These are phyloP conservation scores for Diaporthe velutina DNA, from an alignment of 2,329 filamentous ascomycete genomes.

Conservation along the genomic window DNA sequence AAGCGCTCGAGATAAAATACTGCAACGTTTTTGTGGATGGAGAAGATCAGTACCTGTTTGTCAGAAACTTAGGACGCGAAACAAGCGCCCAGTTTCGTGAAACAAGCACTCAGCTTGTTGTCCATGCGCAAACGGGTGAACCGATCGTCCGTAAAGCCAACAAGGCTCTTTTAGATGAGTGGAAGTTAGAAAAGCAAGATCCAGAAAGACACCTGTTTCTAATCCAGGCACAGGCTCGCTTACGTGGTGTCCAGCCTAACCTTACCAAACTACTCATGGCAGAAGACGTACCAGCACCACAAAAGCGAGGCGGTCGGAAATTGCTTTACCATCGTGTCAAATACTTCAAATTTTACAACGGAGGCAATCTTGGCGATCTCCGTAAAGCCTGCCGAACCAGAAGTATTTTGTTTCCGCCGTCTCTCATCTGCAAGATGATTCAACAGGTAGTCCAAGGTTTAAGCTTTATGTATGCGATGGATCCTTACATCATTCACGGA, in stretches of 20 bases:
- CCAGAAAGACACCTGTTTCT: background rate
- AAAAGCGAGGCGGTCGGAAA: background rate
- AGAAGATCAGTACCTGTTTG: background rate
- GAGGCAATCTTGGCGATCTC: background rate
- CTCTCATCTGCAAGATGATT: background rate
- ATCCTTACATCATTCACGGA: background rate
- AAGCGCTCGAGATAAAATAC: background rate
- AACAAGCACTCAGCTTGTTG: background rate
- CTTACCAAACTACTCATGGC: background rate
- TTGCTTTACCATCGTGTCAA: background rate
- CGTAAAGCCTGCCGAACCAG: background rate
- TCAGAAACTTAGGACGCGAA: background rate
- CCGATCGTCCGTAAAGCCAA: background rate
- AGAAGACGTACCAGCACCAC: background rate
- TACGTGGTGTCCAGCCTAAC: background rate
- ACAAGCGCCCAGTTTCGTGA: background rate
- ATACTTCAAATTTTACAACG: slow-evolving; percentile 5
- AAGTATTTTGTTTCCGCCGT: background rate
- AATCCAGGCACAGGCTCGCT: background rate
- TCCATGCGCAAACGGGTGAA: background rate
- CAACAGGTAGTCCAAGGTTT: background rate
- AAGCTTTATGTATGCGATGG: background rate
- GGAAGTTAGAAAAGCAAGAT: background rate
- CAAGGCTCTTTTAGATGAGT: background rate
- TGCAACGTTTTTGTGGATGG: background rate